Evolutionary conservation across 1,284 basidiomycete genomes (phyloP).

Genomic region (Microbotryum silenes-acaulis): DNA sequence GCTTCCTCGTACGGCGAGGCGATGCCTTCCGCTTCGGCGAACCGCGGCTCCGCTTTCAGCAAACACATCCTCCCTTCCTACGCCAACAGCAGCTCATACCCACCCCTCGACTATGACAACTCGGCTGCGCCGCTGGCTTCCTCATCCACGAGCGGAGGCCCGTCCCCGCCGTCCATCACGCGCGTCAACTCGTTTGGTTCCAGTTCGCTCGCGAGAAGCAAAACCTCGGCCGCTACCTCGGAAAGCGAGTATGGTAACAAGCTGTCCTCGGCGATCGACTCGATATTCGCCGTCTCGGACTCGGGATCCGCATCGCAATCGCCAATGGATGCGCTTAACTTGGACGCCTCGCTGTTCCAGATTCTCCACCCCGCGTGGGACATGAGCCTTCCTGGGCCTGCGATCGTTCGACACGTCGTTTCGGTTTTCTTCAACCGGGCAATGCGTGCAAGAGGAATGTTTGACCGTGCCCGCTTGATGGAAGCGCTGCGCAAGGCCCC

Average conservation of each 20-base stretch:
- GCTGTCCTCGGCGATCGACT: too few relatives aligned
- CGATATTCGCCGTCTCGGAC: conserved; percentile 1
- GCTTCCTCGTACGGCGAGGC: not conserved
- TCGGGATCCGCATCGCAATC: not conserved
- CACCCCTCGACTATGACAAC: conserved; percentile 6
- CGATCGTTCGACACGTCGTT: conserved; percentile 18
- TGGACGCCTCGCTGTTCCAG: conserved; percentile 13
- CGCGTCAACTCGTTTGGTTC: too few relatives aligned
- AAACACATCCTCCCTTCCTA: not conserved
- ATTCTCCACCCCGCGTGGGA: conserved; percentile 25
- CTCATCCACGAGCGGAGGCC: too few relatives aligned
- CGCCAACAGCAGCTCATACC: conserved; percentile 11
- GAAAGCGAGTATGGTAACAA: not conserved
- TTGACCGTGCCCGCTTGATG: conserved; percentile 16
- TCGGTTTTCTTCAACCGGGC: conserved; percentile 25
- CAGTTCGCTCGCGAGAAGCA: not conserved
- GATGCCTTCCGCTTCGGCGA: not conserved
- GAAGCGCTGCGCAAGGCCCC: conserved; percentile 9
- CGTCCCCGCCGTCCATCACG: too few relatives aligned
- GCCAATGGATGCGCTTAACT: conserved; percentile 12
- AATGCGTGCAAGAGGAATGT: conserved; percentile 9
- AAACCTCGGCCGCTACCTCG: not conserved
- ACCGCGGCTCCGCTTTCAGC: not conserved
- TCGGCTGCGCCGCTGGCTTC: too few relatives aligned
- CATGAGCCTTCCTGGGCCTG: conserved; percentile 12